Conservation (phyloP, 306 rosid species). For the Inga laurina region DNA sequence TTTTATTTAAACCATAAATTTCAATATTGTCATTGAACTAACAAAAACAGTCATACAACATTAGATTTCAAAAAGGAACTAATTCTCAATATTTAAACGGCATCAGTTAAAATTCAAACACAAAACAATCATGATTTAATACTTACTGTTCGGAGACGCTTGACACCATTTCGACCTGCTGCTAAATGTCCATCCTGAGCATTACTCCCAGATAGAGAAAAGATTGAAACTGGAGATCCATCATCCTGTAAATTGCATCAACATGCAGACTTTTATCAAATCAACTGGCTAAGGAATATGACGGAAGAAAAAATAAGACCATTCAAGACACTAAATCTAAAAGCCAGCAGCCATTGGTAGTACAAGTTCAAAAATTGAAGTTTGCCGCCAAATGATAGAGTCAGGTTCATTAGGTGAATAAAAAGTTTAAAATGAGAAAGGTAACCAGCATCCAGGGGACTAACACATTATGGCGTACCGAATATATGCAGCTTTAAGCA, state of each 20-base stretch:
- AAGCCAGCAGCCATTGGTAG: neutral
- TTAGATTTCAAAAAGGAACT: neutral
- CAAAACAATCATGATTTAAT: constrained; percentile 7
- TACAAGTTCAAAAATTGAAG: neutral
- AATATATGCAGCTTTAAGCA: neutral
- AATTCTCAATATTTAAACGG: neutral
- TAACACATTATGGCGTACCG: neutral
- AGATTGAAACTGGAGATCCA: constrained; percentile 84
- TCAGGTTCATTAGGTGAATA: neutral
- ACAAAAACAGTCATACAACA: neutral
- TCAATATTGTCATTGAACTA: neutral
- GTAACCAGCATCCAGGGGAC: neutral
- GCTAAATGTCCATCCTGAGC: constrained; percentile 92
- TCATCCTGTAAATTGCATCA: constrained; percentile 64
- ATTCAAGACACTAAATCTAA: neutral
- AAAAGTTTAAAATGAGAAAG: neutral
- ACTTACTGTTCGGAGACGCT: constrained; percentile 81
- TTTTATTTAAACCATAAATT: neutral
- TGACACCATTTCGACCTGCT: constrained; percentile 95
- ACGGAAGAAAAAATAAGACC: neutral
- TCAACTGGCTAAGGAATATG: neutral
- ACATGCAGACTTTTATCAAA: neutral
- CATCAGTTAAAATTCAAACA: neutral
- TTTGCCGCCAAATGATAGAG: neutral
- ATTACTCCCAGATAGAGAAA: constrained; percentile 81